Evolutionary conservation across 2,329 filamentous ascomycete genomes (phyloP), one percentile per base, ranked within the genome.

Genomic region (Nothopassalora personata): DNA sequence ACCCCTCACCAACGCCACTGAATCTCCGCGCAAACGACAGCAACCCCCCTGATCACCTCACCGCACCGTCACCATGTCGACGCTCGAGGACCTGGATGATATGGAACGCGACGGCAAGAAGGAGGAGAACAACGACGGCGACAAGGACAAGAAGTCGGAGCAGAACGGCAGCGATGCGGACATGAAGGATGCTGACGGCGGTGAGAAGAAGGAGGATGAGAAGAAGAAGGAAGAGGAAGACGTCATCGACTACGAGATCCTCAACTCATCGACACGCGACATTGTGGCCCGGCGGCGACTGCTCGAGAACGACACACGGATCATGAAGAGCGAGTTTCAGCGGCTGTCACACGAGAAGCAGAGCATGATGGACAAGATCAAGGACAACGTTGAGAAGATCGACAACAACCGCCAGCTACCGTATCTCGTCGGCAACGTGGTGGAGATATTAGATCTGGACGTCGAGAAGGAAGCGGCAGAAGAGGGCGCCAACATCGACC

Each of bases 301-400:
- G 72, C 82, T 99, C 66, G 94, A 99, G 77, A 99, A 99, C 77
- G 94, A 99, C 77, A 89, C 94, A 71, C 85, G 94, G 71, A 97
- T 99, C 78, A 97, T 99, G 91, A 93, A 89, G 82, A 96, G 91
- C 81, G 94, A 99, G 77, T 91, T 86, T 70, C 92, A 96, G 74
- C 88, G 94, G 68, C 82, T 99, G 78, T 89, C 88, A 70, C 94
- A 99, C 71, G 94, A 99, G 79, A 96, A 96, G 80, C 86, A 88
- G 53, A 87, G 90, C 52, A 99, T 99, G 94, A 86, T 87, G 59
- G 93, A 97, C 77, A 97, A 97, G 82, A 97, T 99, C 77, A 97
- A 97, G 83, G 94, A 99, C 74, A 99, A 99, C 72, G 80, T 90
- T 71, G 95, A 99, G 68, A 99, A 99, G 85, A 99, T 99, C 71